Conservation (phyloP, 2,329 filamentous ascomycete species). For the Botryotinia calthae region DNA sequence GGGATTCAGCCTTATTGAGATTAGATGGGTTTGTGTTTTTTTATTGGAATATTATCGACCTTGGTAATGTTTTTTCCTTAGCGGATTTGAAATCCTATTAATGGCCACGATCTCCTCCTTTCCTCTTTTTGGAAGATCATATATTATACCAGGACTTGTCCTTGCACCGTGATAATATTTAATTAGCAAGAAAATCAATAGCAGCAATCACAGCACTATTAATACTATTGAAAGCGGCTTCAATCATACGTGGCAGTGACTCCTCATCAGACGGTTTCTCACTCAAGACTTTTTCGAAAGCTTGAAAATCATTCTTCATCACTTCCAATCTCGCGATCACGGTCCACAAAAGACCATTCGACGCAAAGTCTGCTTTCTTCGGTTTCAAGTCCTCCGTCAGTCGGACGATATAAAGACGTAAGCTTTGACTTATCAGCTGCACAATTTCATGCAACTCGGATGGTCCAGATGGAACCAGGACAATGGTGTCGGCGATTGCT, state of each 20-base stretch:
- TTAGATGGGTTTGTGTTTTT: not conserved
- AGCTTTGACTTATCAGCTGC: not conserved
- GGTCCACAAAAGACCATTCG: not conserved
- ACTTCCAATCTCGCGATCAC: not conserved
- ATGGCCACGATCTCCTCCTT: not conserved
- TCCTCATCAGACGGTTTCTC: not conserved
- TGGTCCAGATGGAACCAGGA: not conserved
- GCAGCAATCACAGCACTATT: not conserved
- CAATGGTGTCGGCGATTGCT: not conserved
- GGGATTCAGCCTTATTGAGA: not conserved
- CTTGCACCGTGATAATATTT: not conserved
- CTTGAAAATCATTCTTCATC: not conserved
- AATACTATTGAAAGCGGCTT: not conserved
- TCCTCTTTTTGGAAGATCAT: not conserved
- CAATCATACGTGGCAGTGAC: not conserved
- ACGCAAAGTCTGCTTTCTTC: not conserved
- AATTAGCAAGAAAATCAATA: not conserved
- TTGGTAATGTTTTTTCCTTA: not conserved
- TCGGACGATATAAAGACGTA: not conserved
- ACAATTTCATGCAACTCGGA: not conserved
- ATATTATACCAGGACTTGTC: not conserved
- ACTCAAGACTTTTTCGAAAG: not conserved
- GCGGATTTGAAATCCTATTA: not conserved
- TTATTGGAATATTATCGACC: not conserved
- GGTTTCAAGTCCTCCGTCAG: not conserved